Evolutionary conservation across 2,329 filamentous ascomycete species (phyloP), one percentile per base, ranked within the genome.

Genomic region (Aspergillus pseudotamarii): DNA sequence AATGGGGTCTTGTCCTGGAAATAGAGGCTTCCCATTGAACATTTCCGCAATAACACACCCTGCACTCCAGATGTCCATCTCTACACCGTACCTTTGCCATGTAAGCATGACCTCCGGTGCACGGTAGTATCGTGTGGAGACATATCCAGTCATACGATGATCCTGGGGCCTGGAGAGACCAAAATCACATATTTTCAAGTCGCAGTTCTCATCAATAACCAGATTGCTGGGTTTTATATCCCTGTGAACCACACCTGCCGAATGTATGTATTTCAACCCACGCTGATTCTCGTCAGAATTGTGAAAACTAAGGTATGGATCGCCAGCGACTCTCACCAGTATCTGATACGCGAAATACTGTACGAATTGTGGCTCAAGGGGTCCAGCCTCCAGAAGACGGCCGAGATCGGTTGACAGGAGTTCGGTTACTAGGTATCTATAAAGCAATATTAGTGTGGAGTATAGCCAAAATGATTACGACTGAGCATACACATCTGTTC

Each of bases 61-160:
- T n/a, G 94, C 94, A 77, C 94, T 97, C 94, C 95, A 99, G 76
- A 98, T 96, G 78, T 99, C 94, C 62, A 99, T 94, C 82, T 97
- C 94, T 45, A 97, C 89, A 72, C 97, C 94, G 81, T 99, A 99
- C 83, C 98, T 98, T 84, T 98, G 94, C 94, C 94, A 98, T 67
- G 94, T 38, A 12, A 62, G 19, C 45, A 62, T 58, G 8, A 62
- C 30, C 51, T 67, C 60, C 6, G 60, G 60, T 14, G 60, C 60
- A 5, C 60, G 60, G 8, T 62, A 58, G 11, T 54, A 54, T 12
- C 26, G 26, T 4, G 60, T 62, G 8, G 55, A 41, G 23, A 58
- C 32, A 30, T 58, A 53, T 6, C 32, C 46, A 19, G 60, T 58
- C 48, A 98, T 98, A 81, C 98, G 95, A 45, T 94, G 94, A 76